These are phyloP conservation scores for Boletales sp. DNA, from an alignment of 768 basidiomycete species.

Conservation along the genomic window DNA sequence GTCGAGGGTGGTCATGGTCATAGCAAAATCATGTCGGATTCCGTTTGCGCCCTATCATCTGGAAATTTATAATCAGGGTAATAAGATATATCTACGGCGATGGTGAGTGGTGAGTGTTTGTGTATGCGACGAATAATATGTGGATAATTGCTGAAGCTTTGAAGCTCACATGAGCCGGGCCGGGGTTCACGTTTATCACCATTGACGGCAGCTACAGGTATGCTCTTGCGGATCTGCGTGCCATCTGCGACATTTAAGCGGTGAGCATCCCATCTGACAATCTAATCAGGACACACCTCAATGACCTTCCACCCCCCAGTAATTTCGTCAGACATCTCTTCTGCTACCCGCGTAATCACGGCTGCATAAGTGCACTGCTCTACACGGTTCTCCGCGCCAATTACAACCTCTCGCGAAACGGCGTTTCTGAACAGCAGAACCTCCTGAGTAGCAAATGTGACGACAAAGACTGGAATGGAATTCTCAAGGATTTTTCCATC, in stretches of 20 bases:
- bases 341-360: constrained; percentile 83
- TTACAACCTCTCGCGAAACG: constrained; percentile 79
- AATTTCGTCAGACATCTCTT: constrained; percentile 85
- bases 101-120: constrained; percentile 30
- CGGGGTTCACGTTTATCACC: not conserved
- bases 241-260: constrained; percentile 39
- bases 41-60: not conserved
- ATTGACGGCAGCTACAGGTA: constrained; percentile 34
- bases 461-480: constrained; percentile 83
- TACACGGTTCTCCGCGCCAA: constrained; percentile 87
- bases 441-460: constrained; percentile 93
- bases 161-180: no score
- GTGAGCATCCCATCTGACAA: not conserved
- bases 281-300: constrained; percentile 58
- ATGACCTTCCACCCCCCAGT: constrained; percentile 99
- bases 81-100: constrained; percentile 27
- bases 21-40: not conserved
- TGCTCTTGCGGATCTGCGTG: constrained; percentile 46
- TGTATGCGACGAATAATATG: constrained; percentile 17
- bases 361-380: constrained; percentile 94
- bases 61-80: constrained; percentile 20
- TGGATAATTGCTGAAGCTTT: not conserved
- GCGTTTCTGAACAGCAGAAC: constrained; percentile 87
- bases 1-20: no score
- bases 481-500: constrained; percentile 90